Conservation (phyloP, 768 basidiomycete species). For the Boletus huronensis region DNA sequence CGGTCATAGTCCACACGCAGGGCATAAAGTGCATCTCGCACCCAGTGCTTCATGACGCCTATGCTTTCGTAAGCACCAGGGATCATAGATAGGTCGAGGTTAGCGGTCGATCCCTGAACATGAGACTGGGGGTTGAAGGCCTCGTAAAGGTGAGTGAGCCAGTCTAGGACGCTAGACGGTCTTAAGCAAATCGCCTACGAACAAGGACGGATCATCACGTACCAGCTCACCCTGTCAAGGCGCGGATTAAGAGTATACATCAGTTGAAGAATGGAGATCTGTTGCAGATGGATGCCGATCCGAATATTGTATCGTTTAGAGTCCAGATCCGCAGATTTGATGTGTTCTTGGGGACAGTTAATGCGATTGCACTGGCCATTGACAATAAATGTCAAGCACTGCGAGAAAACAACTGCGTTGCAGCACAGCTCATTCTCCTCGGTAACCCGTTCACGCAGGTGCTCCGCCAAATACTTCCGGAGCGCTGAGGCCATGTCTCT, state of each 20-base stretch:
- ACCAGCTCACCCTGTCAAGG: neutral
- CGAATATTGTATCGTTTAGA: constrained; percentile 37
- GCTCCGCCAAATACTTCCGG: constrained; percentile 19
- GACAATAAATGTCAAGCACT: constrained; percentile 34
- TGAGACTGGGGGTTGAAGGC: constrained; percentile 46
- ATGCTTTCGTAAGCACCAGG: constrained; percentile 38
- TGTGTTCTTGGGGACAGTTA: constrained; percentile 35
- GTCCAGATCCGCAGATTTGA: constrained; percentile 20
- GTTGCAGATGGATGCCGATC: constrained; percentile 43
- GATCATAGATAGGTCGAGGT: constrained; percentile 34
- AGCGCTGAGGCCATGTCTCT: constrained; percentile 23
- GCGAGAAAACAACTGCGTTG: constrained; percentile 32
- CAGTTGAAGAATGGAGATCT: constrained; percentile 46
- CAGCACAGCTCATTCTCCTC: constrained; percentile 33
- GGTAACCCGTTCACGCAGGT: constrained; percentile 28
- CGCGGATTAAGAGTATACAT: constrained; percentile 14
- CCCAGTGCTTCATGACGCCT: constrained; percentile 43
- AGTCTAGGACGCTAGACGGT: constrained; percentile 28
- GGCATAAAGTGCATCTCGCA: constrained; percentile 37
- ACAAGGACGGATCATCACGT: too few species aligned
- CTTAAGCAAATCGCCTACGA: too few species aligned
- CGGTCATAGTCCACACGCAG: constrained; percentile 18
- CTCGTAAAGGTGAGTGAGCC: constrained; percentile 47
- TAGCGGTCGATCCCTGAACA: constrained; percentile 40
- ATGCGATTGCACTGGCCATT: constrained; percentile 27